Evolutionary conservation across 371 early-diverging fungal species (phyloP).

Genomic region (Lichtheimia ornata): DNA sequence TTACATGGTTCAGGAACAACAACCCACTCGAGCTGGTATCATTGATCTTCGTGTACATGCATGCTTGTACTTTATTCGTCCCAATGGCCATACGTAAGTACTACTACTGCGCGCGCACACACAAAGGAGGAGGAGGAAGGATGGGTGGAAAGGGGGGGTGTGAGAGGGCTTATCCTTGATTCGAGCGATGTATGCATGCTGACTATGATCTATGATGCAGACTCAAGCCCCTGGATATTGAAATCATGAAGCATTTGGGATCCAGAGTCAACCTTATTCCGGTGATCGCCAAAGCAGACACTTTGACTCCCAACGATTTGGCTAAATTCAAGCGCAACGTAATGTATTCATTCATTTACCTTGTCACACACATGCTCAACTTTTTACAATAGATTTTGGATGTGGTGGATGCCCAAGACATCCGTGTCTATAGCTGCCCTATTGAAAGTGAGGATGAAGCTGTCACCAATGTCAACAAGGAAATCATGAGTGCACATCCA

Average conservation of each 20-base stretch:
- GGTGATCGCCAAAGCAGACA: slow-evolving; percentile 69
- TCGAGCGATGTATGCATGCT: too few relatives aligned
- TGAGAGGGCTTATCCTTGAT: too few relatives aligned
- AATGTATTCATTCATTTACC: slow-evolving; percentile 7
- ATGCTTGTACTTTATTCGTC: slow-evolving; percentile 93
- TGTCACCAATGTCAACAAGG: slow-evolving; percentile 69
- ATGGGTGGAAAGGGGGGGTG: not conserved
- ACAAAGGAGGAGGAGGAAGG: too few relatives aligned
- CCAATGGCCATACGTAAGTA: slow-evolving; percentile 84
- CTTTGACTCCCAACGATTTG: slow-evolving; percentile 75
- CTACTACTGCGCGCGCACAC: not conserved
- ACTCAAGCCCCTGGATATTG: slow-evolving; percentile 87
- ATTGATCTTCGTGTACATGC: slow-evolving; percentile 86
- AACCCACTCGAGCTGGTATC: slow-evolving; percentile 57
- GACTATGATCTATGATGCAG: slow-evolving; percentile 41
- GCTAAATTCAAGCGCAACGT: slow-evolving; percentile 76
- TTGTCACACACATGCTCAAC: not conserved
- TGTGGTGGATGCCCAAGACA: slow-evolving; percentile 71
- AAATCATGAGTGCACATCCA: slow-evolving; percentile 88
- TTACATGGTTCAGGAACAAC: slow-evolving; percentile 79
- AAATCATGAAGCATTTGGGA: slow-evolving; percentile 84
- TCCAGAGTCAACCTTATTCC: slow-evolving; percentile 86
- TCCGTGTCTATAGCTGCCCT: slow-evolving; percentile 74
- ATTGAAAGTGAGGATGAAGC: slow-evolving; percentile 85
- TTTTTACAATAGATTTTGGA: slow-evolving; percentile 62